These are phyloP conservation scores for Solanum chmielewskii DNA, from an alignment of 257 asterid species.

Conservation along the genomic window DNA sequence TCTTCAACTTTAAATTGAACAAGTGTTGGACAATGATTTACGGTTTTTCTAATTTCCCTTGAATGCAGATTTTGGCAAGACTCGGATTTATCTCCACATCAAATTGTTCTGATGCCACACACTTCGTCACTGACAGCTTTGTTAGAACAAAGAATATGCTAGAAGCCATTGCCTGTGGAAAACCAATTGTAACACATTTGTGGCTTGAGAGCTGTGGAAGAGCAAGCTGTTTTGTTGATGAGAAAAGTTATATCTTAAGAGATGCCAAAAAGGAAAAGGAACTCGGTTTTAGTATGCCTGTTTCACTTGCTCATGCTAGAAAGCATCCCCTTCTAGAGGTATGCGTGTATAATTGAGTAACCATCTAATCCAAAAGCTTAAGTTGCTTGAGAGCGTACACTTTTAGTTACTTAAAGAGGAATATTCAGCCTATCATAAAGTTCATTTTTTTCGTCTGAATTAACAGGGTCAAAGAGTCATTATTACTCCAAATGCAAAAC, in stretches of 20 bases:
- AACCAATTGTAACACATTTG: slow-evolving; percentile 60
- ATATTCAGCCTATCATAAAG: neutral
- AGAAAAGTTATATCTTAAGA: slow-evolving; percentile 52
- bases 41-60: neutral
- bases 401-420: neutral
- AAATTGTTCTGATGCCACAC: slow-evolving; percentile 61
- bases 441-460: slow-evolving; percentile 6
- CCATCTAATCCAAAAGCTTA: neutral
- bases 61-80: slow-evolving; percentile 40
- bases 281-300: slow-evolving; percentile 56
- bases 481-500: slow-evolving; percentile 56
- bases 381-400: neutral
- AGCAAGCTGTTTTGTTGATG: slow-evolving; percentile 46
- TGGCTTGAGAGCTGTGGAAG: slow-evolving; percentile 78
- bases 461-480: slow-evolving; percentile 50
- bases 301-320: slow-evolving; percentile 48
- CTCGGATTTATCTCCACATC: slow-evolving; percentile 47
- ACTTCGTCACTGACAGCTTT: slow-evolving; percentile 62
- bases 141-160: slow-evolving; percentile 66
- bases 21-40: neutral
- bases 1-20: neutral
- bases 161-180: slow-evolving; percentile 69
- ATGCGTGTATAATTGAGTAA: neutral
- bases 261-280: slow-evolving; percentile 74
- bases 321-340: slow-evolving; percentile 63